phyloP scores from a whole-genome alignment of 352 stramenopile species.

The Phytopythium cucurbitacearum region DNA sequence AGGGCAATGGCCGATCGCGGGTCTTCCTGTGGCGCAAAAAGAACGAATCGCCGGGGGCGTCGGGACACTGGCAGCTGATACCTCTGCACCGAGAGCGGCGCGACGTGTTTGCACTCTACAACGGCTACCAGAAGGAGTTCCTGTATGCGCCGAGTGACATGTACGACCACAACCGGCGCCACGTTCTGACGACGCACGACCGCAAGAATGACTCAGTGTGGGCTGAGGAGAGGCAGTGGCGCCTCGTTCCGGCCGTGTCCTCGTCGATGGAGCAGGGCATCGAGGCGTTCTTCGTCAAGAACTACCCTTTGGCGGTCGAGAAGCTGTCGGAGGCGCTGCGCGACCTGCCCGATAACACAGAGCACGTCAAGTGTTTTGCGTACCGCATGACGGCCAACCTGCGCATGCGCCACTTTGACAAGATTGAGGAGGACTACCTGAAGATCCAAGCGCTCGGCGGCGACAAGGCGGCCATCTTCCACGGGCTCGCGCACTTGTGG shows the following conservation, averaged over 20 bases:
- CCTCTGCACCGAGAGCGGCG: conserved; percentile 25
- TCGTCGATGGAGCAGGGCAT: conserved; percentile 54
- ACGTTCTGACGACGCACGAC: conserved; percentile 41
- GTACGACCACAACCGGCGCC: conserved; percentile 47
- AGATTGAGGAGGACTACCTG: conserved; percentile 45
- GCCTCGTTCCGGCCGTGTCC: conserved; percentile 29
- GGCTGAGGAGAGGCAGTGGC: conserved; percentile 39
- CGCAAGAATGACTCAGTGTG: conserved; percentile 18
- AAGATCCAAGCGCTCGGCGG: conserved; percentile 51
- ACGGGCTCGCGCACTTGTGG: conserved; percentile 66
- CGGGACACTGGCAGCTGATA: conserved; percentile 63
- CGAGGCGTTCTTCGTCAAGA: conserved; percentile 65
- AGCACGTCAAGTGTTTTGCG: conserved; percentile 71
- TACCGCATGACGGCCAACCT: conserved; percentile 75
- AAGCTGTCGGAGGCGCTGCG: conserved; percentile 37
- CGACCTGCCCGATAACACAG: conserved; percentile 48
- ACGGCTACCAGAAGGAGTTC: conserved; percentile 71
- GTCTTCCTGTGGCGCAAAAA: conserved; percentile 62
- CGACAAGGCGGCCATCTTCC: conserved; percentile 73
- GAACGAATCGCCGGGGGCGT: conserved; percentile 33
- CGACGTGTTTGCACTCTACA: conserved; percentile 73
- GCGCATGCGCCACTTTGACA: conserved; percentile 45
- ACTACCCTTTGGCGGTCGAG: conserved; percentile 54
- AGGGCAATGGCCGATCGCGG: conserved; percentile 43
- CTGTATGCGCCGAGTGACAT: conserved; percentile 52